phyloP scores from a whole-genome alignment of 768 basidiomycete genomes.

The Lanmaoa pseudosensibilis region DNA sequence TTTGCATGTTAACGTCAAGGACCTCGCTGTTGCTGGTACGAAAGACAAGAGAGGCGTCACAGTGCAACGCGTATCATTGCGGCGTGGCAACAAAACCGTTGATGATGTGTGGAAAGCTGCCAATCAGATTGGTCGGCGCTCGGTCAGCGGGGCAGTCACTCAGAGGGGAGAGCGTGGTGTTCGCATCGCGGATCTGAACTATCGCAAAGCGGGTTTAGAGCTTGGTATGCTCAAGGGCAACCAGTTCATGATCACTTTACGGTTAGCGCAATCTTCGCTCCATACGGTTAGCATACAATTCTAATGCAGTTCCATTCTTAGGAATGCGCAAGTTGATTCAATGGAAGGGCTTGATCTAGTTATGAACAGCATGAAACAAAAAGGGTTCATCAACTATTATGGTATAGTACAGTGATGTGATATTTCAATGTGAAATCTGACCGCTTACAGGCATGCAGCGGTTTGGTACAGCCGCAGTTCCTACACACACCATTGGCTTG shows the following conservation, averaged over 20 bases:
- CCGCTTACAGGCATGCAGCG: conserved; percentile 85
- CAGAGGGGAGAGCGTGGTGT: conserved; percentile 88
- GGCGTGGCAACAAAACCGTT: conserved; percentile 71
- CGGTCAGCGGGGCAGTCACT: conserved; percentile 54
- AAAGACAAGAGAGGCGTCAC: conserved; percentile 99
- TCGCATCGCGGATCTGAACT: conserved; percentile 83
- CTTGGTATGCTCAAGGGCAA: conserved; percentile 98
- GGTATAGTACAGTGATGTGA: conserved; percentile 44
- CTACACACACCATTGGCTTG: conserved; percentile 92
- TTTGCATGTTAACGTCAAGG: conserved; percentile 75
- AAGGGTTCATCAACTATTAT: conserved; percentile 98
- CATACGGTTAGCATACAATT: conserved; percentile 15
- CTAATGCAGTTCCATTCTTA: conserved; percentile 31
- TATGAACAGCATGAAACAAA: conserved; percentile 72
- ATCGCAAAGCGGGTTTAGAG: conserved; percentile 79
- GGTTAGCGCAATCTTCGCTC: conserved; percentile 45
- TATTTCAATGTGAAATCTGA: conserved; percentile 3
- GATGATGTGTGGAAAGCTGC: conserved; percentile 83
- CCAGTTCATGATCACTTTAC: conserved; percentile 88
- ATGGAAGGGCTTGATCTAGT: conserved; percentile 70
- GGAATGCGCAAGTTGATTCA: conserved; percentile 83
- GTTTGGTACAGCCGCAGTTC: conserved; percentile 94
- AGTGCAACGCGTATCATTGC: conserved; percentile 84
- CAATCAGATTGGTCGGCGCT: conserved; percentile 65
- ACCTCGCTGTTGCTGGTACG: conserved; percentile 89